Evolutionary conservation across 2,329 filamentous ascomycete genomes (phyloP), one percentile per base, ranked within the genome.

Genomic region (Apiospora hydei): DNA sequence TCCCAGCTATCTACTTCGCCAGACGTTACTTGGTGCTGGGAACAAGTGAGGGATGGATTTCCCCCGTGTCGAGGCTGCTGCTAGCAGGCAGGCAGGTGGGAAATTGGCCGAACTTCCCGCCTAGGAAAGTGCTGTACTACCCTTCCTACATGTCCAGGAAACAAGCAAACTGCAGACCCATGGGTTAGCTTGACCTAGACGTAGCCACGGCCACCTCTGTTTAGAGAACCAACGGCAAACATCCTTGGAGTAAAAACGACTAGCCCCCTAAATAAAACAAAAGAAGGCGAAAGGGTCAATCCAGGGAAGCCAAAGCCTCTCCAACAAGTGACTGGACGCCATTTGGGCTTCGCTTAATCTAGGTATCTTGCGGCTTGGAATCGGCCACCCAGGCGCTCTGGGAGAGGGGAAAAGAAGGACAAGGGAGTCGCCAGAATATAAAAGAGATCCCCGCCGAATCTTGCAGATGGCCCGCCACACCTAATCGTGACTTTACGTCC

Each of bases 351-450:
- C 69, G 61, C 69, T 69, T 70, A 51, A n/a, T 41, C 21, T 16
- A 21, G 5, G 57, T 43, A 72, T 72, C 38, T 38, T 72, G 71
- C 46, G 53, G 71, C 71, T 69, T 70, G 71, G 70, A n/a, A 8
- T 49, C 49, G n/a, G 34, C 57, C 57, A 24, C 30, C 16, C 18
- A 24, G 11, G 57, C 18, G 34, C 30, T 10, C 30, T 13, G 21
- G 34, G 57, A 61, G 57, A 30, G 57, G 57, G 21, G 14, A 21
- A 34, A 10, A 64, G 34, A 41, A 64, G 57, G 57, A 64, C 57
- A 53, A 53, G 47, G 47, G 46, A 51, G 47, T 44, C 47, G 68
- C 68, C 46, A 69, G 83, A 82, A 69, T 91, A 71, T 61, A 71
- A 73, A 64, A 64, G 57, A 70, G 70, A 71, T 73, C 70, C 72